Evolutionary conservation across 169 alveolate genomes (phyloP).

Genomic region (Plasmodium knowlesi): DNA sequence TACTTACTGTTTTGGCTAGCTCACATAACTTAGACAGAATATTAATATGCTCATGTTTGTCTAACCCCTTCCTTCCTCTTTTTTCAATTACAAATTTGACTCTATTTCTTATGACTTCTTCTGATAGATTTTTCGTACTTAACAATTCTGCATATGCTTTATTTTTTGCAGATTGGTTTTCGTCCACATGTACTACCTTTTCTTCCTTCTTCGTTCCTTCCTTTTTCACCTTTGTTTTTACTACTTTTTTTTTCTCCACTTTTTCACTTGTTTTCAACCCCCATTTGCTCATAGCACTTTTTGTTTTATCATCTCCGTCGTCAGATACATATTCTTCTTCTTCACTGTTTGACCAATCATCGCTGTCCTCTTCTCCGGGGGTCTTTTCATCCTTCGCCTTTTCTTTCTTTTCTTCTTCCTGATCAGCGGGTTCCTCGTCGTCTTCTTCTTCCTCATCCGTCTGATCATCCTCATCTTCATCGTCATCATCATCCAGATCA

Average conservation of each 20-base stretch:
- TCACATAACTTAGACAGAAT: conserved; percentile 88
- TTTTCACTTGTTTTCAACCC: conserved; percentile 86
- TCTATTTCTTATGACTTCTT: conserved; percentile 83
- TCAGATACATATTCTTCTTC: conserved; percentile 82
- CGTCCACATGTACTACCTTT: conserved; percentile 76
- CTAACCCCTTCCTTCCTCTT: conserved; percentile 92
- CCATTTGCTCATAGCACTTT: conserved; percentile 90
- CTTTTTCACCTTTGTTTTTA: conserved; percentile 79
- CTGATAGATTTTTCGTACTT: conserved; percentile 84
- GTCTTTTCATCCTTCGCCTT: conserved; percentile 8
- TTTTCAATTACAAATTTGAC: conserved; percentile 90
- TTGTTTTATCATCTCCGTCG: conserved; percentile 85
- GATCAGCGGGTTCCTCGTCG: conserved; percentile 34
- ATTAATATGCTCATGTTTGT: conserved; percentile 88
- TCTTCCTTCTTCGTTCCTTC: conserved; percentile 82
- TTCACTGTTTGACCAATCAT: conserved; percentile 89
- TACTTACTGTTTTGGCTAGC: conserved; percentile 86
- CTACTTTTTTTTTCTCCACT: conserved; percentile 72
- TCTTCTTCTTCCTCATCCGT: conserved; percentile 49
- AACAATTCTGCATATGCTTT: conserved; percentile 84
- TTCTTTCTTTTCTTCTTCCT: conserved; percentile 15
- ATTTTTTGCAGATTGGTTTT: conserved; percentile 76
- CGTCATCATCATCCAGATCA: conserved; percentile 79
- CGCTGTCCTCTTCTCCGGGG: conserved; percentile 79
- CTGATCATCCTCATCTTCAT: conserved; percentile 75